Conservation (phyloP, 495 filamentous ascomycete species). For the Penicillium soppii region DNA sequence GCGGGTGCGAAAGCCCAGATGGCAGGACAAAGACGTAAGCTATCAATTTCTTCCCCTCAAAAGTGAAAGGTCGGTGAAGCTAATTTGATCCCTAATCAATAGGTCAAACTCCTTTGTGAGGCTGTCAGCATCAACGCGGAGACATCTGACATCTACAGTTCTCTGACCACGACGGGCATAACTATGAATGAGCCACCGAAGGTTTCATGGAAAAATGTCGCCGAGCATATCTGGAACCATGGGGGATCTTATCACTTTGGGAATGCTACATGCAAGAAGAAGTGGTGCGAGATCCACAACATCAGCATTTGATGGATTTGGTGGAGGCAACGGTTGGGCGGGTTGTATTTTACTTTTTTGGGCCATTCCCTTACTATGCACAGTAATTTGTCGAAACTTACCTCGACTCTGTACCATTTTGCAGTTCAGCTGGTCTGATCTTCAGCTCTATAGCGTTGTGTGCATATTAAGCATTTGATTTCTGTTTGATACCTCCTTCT, state of each 20-base stretch:
- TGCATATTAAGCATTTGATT: background rate
- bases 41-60: background rate
- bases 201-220: conserved; percentile 81
- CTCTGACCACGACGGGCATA: background rate
- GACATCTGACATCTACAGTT: background rate
- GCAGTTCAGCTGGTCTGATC: background rate
- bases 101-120: conserved; percentile 39
- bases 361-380: background rate
- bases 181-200: conserved; percentile 35
- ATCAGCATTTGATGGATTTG: conserved; percentile 9
- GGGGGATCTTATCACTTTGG: conserved; percentile 86
- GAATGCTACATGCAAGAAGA: conserved; percentile 84
- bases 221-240: conserved; percentile 64
- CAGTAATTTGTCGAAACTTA: background rate
- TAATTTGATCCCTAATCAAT: conserved; percentile 12
- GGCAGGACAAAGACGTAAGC: conserved; percentile 76
- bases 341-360: background rate
- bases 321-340: background rate
- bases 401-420: background rate
- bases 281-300: conserved; percentile 52
- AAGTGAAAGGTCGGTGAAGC: background rate
- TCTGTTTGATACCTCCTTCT: background rate
- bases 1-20: conserved; percentile 75
- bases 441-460: background rate
- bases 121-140: conserved; percentile 37